phyloP scores from a whole-genome alignment of 352 stramenopile genomes.

The Phytophthora sansomeana region DNA sequence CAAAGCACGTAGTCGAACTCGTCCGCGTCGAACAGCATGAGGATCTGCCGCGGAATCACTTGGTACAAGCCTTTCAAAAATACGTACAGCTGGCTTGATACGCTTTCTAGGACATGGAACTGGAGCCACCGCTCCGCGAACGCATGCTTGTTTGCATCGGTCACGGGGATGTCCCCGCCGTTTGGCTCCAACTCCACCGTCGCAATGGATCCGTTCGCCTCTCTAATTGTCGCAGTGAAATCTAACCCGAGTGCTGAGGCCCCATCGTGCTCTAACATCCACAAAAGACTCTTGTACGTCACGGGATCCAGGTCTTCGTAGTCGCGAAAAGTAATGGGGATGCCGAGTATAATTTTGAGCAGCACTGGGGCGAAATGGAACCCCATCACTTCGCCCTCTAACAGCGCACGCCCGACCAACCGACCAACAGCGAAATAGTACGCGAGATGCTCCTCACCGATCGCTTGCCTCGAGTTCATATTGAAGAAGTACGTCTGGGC shows the following conservation, averaged over 20 bases:
- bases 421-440: slow-evolving; percentile 59
- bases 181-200: slow-evolving; percentile 54
- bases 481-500: slow-evolving; percentile 66
- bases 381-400: slow-evolving; percentile 91
- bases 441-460: slow-evolving; percentile 48
- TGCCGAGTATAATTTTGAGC: slow-evolving; percentile 59
- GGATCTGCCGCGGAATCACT: slow-evolving; percentile 90
- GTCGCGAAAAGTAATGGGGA: slow-evolving; percentile 51
- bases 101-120: slow-evolving; percentile 91
- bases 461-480: slow-evolving; percentile 35
- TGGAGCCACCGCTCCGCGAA: slow-evolving; percentile 90
- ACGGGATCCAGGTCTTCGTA: slow-evolving; percentile 53
- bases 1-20: slow-evolving; percentile 96
- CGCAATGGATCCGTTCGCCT: slow-evolving; percentile 17
- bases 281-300: slow-evolving; percentile 56
- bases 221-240: slow-evolving; percentile 43
- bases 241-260: slow-evolving; percentile 49
- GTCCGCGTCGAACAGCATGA: slow-evolving; percentile 96
- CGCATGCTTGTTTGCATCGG: slow-evolving; percentile 91
- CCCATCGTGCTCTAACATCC: slow-evolving; percentile 54
- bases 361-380: slow-evolving; percentile 86
- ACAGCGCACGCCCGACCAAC: slow-evolving; percentile 52
- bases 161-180: slow-evolving; percentile 75
- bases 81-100: slow-evolving; percentile 74
- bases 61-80: slow-evolving; percentile 95